phyloP scores from a whole-genome alignment of 1,284 basidiomycete genomes.

The Mycena sp. region DNA sequence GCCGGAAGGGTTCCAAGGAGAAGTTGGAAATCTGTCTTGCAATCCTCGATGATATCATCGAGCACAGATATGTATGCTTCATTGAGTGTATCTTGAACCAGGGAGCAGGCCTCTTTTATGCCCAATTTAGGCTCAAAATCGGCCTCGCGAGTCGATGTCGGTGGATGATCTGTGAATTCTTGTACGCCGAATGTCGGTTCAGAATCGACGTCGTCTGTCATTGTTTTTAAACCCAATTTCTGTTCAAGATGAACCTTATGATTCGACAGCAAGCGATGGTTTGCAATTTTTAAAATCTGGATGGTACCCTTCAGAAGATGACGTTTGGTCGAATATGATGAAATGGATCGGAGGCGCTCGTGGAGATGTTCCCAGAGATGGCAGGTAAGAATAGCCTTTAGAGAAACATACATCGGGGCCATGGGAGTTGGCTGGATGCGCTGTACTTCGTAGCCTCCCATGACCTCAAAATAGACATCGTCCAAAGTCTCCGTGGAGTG shows the following conservation, averaged over 20 bases:
- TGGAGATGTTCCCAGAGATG: neutral
- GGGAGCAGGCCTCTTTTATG: neutral
- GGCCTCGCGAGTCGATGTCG: too few relatives aligned
- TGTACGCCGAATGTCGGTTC: too few relatives aligned
- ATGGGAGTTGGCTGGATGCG: neutral
- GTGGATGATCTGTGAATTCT: too few relatives aligned
- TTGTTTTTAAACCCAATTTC: too few relatives aligned
- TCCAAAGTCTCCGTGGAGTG: neutral
- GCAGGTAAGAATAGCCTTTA: neutral
- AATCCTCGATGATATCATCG: neutral
- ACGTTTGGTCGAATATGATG: neutral
- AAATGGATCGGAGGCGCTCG: neutral
- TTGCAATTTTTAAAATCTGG: neutral
- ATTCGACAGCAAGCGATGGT: neutral
- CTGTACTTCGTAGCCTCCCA: neutral
- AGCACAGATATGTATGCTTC: neutral
- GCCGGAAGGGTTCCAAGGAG: neutral
- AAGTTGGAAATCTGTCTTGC: neutral
- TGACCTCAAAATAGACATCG: neutral
- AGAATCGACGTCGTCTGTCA: too few relatives aligned
- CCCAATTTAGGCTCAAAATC: too few relatives aligned
- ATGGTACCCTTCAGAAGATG: neutral
- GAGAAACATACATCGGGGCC: neutral
- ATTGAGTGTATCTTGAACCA: neutral
- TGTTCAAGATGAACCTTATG: too few relatives aligned